A percentile compares a stretch with the other conserved stretches of the same genome.
Conservation (phyloP, 2,329 filamentous ascomycete genomes). For the Apiospora pterosperma region DNA sequence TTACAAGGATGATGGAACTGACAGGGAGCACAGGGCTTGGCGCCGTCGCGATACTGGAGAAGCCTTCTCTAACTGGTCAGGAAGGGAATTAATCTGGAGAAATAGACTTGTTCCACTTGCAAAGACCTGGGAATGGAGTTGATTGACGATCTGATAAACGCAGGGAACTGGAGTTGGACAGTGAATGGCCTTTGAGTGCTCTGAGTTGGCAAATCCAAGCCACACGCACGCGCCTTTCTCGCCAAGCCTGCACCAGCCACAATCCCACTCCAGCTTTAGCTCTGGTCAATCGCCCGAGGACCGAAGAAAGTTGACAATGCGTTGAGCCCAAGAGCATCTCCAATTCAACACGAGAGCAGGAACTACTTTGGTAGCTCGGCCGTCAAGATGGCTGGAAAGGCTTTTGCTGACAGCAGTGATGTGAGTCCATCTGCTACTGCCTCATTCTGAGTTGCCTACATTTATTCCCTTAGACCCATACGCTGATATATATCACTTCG, state of each 20-base stretch:
- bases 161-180: constrained; percentile 3
- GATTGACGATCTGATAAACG: not conserved
- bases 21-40: not conserved
- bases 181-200: too few relatives aligned
- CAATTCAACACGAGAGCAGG: not conserved
- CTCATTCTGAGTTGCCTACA: not conserved
- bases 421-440: not conserved
- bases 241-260: not conserved
- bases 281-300: not conserved
- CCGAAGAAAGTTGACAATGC: not conserved
- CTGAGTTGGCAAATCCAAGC: not conserved
- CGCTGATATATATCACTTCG: not conserved
- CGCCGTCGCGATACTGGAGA: constrained; percentile 1
- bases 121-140: not conserved
- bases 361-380: not conserved
- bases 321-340: not conserved
- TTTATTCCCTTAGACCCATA: not conserved
- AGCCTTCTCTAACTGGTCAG: not conserved
- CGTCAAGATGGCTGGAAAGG: not conserved
- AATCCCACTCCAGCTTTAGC: not conserved
- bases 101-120: not conserved
- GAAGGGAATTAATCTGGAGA: not conserved
- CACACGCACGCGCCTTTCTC: not conserved
- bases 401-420: not conserved
- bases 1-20: not conserved